Evolutionary conservation across 23 red algal genomes (phyloP), one percentile per base, ranked within the genome.

Genomic region (Porphyridium purpureum): DNA sequence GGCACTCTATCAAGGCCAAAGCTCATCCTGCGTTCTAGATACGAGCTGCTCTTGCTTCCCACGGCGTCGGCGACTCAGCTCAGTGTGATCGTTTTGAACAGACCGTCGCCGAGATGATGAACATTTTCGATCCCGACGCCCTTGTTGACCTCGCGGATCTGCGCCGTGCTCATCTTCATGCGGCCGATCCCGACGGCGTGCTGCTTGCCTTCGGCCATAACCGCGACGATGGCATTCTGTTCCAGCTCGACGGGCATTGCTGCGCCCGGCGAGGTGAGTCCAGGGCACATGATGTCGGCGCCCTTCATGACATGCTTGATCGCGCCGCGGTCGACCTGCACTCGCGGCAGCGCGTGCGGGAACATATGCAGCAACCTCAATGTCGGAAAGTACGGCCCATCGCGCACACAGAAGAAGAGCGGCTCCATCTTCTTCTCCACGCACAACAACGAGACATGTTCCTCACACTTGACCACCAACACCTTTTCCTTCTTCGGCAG

Each of bases 401-500:
- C 67, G 17, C 88, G 58, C 8, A 67, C 52, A 1, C 80, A 62
- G 48, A 84, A 83, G 52, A 94, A 94, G 6, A 84, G 36, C 20
- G 83, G 83, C 25, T 32, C 56, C 0, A 32, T 59, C 24, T 5
- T 36, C 24, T 29, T 29, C 4, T 59, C 20, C 21, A 25, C 57
- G 26, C 38, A 42, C 21, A 79, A 61, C 19, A 94, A 24, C 26
- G 55, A 74, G 24, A 76, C 11, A 35, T 94, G 71, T 3, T 46
- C 74, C 21, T 64, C 21, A 20, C 70, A 85, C 49, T 83, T 83
- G 60, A 74, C 64, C 0, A 77, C 52, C 1, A 72, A 54, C 55
- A 73, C 66, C 62, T 83, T 82, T 25, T 82, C 88, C 64, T 94
- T 94, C 64, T 84, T 94, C 46, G 88, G 77, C 21, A 94, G 64